Conservation (phyloP, 768 basidiomycete species). For the Lactarius hatsudake region DNA sequence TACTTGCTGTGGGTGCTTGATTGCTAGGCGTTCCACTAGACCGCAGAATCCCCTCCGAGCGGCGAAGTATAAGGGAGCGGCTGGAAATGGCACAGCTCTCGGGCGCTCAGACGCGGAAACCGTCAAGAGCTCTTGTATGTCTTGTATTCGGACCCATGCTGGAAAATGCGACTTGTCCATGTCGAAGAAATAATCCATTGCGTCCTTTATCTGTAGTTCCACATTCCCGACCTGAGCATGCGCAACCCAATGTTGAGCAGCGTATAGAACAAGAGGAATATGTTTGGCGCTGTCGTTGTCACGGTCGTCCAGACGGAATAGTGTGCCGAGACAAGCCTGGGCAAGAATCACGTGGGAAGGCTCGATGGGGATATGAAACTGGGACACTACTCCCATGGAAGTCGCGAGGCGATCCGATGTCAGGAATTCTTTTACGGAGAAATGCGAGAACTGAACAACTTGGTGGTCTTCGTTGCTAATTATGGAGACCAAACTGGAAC, state of each 20-base stretch:
- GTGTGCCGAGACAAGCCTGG: not conserved
- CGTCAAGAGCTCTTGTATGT: not conserved
- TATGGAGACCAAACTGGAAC: not conserved
- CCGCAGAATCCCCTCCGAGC: not conserved
- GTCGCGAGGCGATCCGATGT: not conserved
- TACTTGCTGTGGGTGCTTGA: not conserved
- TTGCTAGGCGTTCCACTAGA: not conserved
- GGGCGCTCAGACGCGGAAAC: not conserved
- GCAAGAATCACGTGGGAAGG: not conserved
- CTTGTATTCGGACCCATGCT: not conserved
- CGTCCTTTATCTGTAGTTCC: not conserved
- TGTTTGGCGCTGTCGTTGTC: not conserved
- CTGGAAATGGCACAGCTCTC: not conserved
- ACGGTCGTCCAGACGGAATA: not conserved
- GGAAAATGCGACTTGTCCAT: not conserved
- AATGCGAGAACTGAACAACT: not conserved
- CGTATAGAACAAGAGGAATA: not conserved
- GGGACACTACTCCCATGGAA: not conserved
- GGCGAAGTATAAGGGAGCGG: not conserved
- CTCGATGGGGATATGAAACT: not conserved
- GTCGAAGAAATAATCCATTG: not conserved
- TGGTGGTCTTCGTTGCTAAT: not conserved
- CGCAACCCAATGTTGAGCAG: not conserved
- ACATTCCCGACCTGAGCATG: not conserved
- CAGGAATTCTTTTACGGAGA: not conserved